Base-by-base conservation (phyloP, 768 basidiomycete species). In the Porpolomopsis calyptriformis region DNA sequence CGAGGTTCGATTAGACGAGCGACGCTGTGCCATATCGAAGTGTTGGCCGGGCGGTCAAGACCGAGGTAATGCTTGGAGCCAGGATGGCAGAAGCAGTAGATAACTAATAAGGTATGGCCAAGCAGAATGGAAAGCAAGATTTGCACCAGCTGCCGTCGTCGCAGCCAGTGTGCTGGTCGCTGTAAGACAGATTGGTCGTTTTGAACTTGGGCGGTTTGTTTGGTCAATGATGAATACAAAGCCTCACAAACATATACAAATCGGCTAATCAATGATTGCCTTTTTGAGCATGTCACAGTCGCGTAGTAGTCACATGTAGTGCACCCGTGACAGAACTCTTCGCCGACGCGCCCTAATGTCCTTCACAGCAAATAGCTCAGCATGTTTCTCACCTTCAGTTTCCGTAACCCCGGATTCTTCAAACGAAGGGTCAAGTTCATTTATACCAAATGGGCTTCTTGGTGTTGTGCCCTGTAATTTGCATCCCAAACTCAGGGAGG, bases 1-100 rank as follows among this genome's bases (percentile, higher is more conserved):
- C 18, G 63, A 55, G 33, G 55, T 51, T 58, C 64, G 61, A 60
- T 72, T 70, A 51, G 74, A 72, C 45, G 73, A 60, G 55, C 62
- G 65, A 53, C 67, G 65, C 48, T 63, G 65, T 47, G 67, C 67
- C 69, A 70, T 70, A 24, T 29, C 40, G 23, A 18, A 22, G 12
- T 31, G 9, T 31, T 35, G 43, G 18, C 29, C 19, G 23, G 42
- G 29, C 22, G 25, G 4, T 43, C 26, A 34, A 14, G 33, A n/a
- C 43, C 35, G 29, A 11, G 11, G 8, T 14, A n/a, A 14, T n/a
- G 16, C 20, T 20, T 18, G 27, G n/a, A 34, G 43, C 33, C 43
- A 44, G 12, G 19, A 35, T 34, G 4, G 22, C 5, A 26, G 23
- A 22, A 25, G n/a, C n/a, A n/a, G n/a, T n/a, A n/a, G n/a, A n/a